These are phyloP conservation scores for Neonectria hederae DNA, from an alignment of 2,329 filamentous ascomycete genomes.

Conservation along the genomic window DNA sequence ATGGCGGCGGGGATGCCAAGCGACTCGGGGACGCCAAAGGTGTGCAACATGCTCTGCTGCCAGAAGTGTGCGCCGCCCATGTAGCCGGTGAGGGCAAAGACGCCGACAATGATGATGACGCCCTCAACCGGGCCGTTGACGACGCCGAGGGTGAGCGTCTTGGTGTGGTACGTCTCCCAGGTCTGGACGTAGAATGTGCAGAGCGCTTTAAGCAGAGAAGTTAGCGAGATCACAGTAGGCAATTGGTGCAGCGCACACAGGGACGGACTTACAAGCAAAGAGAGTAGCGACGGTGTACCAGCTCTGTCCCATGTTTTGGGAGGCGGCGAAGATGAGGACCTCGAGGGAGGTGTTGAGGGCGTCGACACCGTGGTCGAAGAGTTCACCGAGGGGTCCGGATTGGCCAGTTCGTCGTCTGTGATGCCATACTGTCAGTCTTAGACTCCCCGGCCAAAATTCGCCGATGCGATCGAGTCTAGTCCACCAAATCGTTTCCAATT, in stretches of 20 bases:
- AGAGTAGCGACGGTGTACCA: conserved; percentile 88
- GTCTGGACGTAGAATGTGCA: conserved; percentile 99
- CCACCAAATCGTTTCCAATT: neutral
- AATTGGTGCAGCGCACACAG: neutral
- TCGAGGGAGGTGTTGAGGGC: conserved; percentile 96
- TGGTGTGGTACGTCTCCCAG: conserved; percentile 99
- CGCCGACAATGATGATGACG: conserved; percentile 80
- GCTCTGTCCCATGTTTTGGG: conserved; percentile 91
- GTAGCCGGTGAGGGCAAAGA: conserved; percentile 86
- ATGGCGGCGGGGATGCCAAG: conserved; percentile 73
- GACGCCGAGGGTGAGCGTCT: conserved; percentile 90
- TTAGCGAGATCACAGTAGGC: conserved; percentile 13
- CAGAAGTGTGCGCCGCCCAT: conserved; percentile 93
- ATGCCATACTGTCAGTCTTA: conserved; percentile 2
- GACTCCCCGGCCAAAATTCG: neutral
- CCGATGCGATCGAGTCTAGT: neutral
- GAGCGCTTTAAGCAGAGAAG: conserved; percentile 63
- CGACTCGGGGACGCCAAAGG: conserved; percentile 72
- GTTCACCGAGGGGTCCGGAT: conserved; percentile 91
- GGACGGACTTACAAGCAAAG: conserved; percentile 74
- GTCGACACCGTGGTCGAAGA: conserved; percentile 98
- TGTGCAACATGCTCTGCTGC: conserved; percentile 82
- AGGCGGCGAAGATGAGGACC: conserved; percentile 88
- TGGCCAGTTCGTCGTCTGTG: conserved; percentile 84
- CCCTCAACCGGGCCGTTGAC: conserved; percentile 96